Base-by-base conservation (phyloP, 1,139 yeast genomes). In the Lodderomyces orthopsilosis region DNA sequence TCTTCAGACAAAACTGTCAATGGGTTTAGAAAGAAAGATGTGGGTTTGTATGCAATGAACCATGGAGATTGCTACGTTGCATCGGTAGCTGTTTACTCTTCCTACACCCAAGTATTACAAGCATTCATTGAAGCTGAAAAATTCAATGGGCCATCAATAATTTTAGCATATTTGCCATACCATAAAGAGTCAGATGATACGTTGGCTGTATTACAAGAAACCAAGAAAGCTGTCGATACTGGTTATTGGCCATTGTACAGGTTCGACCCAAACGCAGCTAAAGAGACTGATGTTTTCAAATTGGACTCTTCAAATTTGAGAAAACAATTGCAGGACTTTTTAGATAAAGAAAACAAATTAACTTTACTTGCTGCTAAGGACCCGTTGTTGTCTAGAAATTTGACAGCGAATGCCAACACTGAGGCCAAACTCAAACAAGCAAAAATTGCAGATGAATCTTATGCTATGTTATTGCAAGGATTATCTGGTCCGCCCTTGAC, bases 161-260 rank as follows among this genome's bases (percentile, higher is more conserved):
- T 91, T 35, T 77, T 93, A 53, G 98, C 97, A 7, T 90, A 91
- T 62, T 74, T 91, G 54, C 98, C 98, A 34, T 83, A 85, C 62
- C 62, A 70, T 41, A 65, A 74, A 23, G 95, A 86, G 58, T 65
- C 68, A 38, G 89, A 85, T 53, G 77, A 83, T 53, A 84, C 95
- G 37, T 70, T 91, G 52, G 77, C 81, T 19, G 81, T 90, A 38
- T 74, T 91, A 52, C 84, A 87, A 63, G 95, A 88, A 62, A 90
- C 98, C 36, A 93, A 91, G 65, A 73, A 70, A 51, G 95, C 96
- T 18, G 95, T 91, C 41, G 97, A 89, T 57, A 74, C 91, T 38
- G 98, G 98, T 14, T 85, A 85, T 69, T 90, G 97, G 96, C 98
- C 98, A 41, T 76, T 91, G 51, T 91, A 91, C 70, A 77, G 97